A percentile compares a stretch with the other conserved stretches of the same genome.
Evolutionary conservation across 768 basidiomycete genomes (phyloP).

Genomic region (Lactifluus hygrophoroides): DNA sequence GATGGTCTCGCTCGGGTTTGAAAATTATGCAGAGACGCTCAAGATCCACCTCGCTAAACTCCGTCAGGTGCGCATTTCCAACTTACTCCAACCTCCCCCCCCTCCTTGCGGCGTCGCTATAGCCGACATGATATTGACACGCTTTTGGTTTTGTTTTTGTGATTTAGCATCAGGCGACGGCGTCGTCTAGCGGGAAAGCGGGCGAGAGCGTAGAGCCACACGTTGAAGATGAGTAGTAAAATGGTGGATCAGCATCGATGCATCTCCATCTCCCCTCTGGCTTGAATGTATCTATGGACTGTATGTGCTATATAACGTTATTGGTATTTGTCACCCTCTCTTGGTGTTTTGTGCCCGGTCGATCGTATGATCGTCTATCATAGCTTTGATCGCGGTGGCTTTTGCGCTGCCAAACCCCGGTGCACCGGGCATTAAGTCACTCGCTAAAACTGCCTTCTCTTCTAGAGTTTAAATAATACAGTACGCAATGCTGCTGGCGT

Average conservation of each 20-base stretch:
- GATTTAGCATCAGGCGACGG: slow-evolving; percentile 18
- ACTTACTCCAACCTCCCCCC: too few relatives aligned
- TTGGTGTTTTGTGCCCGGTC: too few relatives aligned
- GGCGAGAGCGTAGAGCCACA: slow-evolving; percentile 9
- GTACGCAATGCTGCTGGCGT: too few relatives aligned
- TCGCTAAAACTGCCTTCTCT: too few relatives aligned
- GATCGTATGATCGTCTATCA: too few relatives aligned
- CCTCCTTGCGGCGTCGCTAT: neutral
- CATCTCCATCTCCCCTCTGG: neutral
- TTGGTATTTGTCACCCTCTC: slow-evolving; percentile 13
- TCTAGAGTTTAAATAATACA: too few relatives aligned
- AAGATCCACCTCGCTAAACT: slow-evolving; percentile 91
- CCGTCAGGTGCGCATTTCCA: slow-evolving; percentile 49
- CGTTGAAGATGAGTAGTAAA: slow-evolving; percentile 16
- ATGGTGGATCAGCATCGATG: neutral
- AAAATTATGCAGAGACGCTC: slow-evolving; percentile 87
- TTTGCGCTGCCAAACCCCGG: neutral
- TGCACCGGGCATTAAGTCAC: too few relatives aligned
- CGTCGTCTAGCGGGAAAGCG: slow-evolving; percentile 18
- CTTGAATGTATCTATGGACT: slow-evolving; percentile 13
- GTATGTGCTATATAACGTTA: slow-evolving; percentile 17
- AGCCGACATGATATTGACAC: neutral
- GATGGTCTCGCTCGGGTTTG: slow-evolving; percentile 89
- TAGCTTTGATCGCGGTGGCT: too few relatives aligned
- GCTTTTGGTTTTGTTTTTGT: neutral